Conservation (phyloP, 306 rosid species). For the Dalbergia cochinchinensis region DNA sequence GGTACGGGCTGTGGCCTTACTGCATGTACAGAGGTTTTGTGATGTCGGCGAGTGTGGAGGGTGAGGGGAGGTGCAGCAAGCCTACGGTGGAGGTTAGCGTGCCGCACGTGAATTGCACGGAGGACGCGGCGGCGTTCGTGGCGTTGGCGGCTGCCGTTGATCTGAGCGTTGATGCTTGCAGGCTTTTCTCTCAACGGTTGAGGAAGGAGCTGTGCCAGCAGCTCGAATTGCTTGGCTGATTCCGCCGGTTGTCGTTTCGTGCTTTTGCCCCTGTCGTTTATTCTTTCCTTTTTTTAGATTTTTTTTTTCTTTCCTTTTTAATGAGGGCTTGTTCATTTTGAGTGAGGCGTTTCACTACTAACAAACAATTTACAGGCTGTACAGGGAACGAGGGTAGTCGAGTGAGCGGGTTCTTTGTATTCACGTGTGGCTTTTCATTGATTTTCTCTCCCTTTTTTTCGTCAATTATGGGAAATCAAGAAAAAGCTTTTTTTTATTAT, state of each 20-base stretch:
- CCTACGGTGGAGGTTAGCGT: slow-evolving; percentile 70
- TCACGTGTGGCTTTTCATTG: slow-evolving; percentile 71
- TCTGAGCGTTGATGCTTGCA: slow-evolving; percentile 70
- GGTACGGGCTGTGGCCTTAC: slow-evolving; percentile 80
- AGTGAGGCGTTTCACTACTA: slow-evolving; percentile 53
- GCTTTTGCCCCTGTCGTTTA: slow-evolving; percentile 39
- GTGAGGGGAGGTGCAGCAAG: slow-evolving; percentile 65
- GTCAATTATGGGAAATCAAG: slow-evolving; percentile 53
- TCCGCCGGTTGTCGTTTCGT: slow-evolving; percentile 43
- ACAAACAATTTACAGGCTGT: slow-evolving; percentile 63
- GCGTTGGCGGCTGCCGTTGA: slow-evolving; percentile 70
- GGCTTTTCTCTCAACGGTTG: slow-evolving; percentile 67
- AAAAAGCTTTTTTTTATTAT: slow-evolving; percentile 38
- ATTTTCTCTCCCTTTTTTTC: slow-evolving; percentile 48
- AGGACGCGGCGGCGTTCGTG: slow-evolving; percentile 71
- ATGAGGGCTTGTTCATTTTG: slow-evolving; percentile 44
- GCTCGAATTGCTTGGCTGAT: slow-evolving; percentile 52
- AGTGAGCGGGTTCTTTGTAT: slow-evolving; percentile 53
- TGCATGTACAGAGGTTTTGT: slow-evolving; percentile 78
- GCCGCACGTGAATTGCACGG: slow-evolving; percentile 68
- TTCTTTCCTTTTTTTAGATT: neutral
- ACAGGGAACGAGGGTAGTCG: slow-evolving; percentile 50
- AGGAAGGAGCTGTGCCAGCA: slow-evolving; percentile 66
- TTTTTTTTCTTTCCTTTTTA: slow-evolving; percentile 1
- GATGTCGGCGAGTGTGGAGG: slow-evolving; percentile 68